phyloP scores from a whole-genome alignment of 164 flowering plant species.

The Dillenia turbinata region DNA sequence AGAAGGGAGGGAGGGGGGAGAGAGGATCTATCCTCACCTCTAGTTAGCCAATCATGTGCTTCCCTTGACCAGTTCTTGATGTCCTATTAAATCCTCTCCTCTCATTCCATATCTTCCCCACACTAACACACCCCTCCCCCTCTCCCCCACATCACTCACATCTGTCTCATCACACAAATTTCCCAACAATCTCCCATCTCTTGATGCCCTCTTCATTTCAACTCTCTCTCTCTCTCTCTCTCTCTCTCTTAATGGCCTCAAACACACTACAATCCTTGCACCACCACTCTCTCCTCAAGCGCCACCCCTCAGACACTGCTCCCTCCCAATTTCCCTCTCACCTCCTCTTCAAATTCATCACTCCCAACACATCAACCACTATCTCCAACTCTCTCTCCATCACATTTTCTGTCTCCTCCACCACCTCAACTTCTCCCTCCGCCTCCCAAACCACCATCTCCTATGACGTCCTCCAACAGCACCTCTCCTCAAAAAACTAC shows the following conservation, averaged over 20 bases:
- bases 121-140: background rate
- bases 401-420: constrained; percentile 19
- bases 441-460: constrained; percentile 35
- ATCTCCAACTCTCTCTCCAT: constrained; percentile 17
- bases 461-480: constrained; percentile 53
- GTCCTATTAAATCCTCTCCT: constrained; percentile 19
- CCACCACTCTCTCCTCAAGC: constrained; percentile 28
- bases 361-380: constrained; percentile 17
- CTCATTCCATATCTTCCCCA: constrained; percentile 24
- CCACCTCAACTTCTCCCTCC: constrained; percentile 24
- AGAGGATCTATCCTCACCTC: constrained; percentile 50
- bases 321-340: constrained; percentile 21
- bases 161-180: constrained; percentile 2
- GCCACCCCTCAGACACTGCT: constrained; percentile 22
- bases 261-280: constrained; percentile 36
- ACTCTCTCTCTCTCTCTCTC: constrained; percentile 15
- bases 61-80: constrained; percentile 18
- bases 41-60: constrained; percentile 42
- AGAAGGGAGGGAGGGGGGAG: constrained; percentile 1
- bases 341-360: constrained; percentile 25
- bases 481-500: constrained; percentile 49
- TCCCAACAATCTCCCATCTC: background rate
- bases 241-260: constrained; percentile 38
- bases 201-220: constrained; percentile 1
- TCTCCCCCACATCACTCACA: background rate